Evolutionary conservation across 2,329 filamentous ascomycete species (phyloP), one percentile per base, ranked within the genome.

Genomic region (Claviceps sorghi): DNA sequence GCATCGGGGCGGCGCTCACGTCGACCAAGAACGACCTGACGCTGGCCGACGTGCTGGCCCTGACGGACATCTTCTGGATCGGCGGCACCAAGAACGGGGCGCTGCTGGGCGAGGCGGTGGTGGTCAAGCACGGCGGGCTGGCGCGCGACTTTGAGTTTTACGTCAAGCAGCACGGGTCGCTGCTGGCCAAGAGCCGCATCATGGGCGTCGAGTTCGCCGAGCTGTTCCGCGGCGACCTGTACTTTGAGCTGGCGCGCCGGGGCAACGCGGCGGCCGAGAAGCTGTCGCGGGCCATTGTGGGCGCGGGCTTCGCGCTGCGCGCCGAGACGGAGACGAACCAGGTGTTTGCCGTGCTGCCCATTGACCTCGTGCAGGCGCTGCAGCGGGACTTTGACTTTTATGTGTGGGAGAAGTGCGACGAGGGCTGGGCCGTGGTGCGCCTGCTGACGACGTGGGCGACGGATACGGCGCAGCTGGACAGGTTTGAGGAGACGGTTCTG

Each of bases 31-130:
- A 71, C 41, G 70, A 75, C 52, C 59, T 76, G 60, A 68, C 66
- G 0, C 62, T 74, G 5, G 56, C 57, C 0, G 74, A 77, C 51
- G 60, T 77, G 6, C 59, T 74, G 1, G 68, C 73, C 4, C 57
- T 74, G 42, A 73, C 71, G 0, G 74, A 77, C 52, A 72, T 77
- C 21, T 77, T 77, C 62, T 77, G 74, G 74, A 75, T 77, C 40
- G 74, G 74, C 3, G 74, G 74, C 0, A 77, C 74, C 4, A 77
- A 77, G 56, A 73, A 73, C 55, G 74, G 74, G 1, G 72, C 73
- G 0, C 57, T 77, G 3, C 64, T 77, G 3, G 74, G 74, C 1
- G 74, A 77, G 54, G 74, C 73, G 1, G 69, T 77, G 7, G 67
- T 77, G 0, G 70, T 76, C 29, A 73, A 73, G 49, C 63, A 72